Evolutionary conservation across 2,329 filamentous ascomycete genomes (phyloP).

Genomic region (Xylaria sp.): DNA sequence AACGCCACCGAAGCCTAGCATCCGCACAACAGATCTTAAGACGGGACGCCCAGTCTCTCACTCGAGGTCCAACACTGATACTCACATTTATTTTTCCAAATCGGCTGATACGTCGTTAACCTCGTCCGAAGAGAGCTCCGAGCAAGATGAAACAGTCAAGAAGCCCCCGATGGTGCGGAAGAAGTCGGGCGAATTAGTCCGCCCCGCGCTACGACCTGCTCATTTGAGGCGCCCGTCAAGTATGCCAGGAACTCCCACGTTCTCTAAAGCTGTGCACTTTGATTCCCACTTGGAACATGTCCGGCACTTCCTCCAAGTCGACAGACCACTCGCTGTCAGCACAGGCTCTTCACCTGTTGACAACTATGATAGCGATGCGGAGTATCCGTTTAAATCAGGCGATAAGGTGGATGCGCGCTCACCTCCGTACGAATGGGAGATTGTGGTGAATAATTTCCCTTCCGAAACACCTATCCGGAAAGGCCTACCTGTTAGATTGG

Average conservation of each 20-base stretch:
- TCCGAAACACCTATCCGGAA: conserved; percentile 71
- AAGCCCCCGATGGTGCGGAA: conserved; percentile 97
- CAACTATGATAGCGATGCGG: conserved; percentile 83
- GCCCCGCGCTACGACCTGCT: conserved; percentile 85
- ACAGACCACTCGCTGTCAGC: conserved; percentile 95
- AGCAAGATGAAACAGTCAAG: conserved; percentile 63
- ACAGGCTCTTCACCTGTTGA: conserved; percentile 93
- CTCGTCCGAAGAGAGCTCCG: conserved; percentile 72
- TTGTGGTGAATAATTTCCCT: conserved; percentile 86
- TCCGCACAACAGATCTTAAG: conserved; percentile 59
- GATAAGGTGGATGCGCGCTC: conserved; percentile 56
- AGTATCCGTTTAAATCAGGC: conserved; percentile 83
- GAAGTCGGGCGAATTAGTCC: conserved; percentile 96
- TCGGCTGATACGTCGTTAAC: conserved; percentile 62
- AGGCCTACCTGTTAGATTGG: conserved; percentile 77
- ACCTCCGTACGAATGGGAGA: conserved; percentile 84
- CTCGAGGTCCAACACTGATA: conserved; percentile 67
- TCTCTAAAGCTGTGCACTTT: conserved; percentile 97
- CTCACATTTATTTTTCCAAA: conserved; percentile 59
- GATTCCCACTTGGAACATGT: conserved; percentile 97
- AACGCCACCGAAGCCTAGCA: conserved; percentile 57
- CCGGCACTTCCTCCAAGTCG: conserved; percentile 92
- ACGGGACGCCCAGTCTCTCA: conserved; percentile 60
- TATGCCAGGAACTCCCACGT: conserved; percentile 97
- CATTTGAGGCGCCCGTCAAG: conserved; percentile 88